Evolutionary conservation across 2,329 filamentous ascomycete species (phyloP).

Genomic region (Byssothecium circinans): DNA sequence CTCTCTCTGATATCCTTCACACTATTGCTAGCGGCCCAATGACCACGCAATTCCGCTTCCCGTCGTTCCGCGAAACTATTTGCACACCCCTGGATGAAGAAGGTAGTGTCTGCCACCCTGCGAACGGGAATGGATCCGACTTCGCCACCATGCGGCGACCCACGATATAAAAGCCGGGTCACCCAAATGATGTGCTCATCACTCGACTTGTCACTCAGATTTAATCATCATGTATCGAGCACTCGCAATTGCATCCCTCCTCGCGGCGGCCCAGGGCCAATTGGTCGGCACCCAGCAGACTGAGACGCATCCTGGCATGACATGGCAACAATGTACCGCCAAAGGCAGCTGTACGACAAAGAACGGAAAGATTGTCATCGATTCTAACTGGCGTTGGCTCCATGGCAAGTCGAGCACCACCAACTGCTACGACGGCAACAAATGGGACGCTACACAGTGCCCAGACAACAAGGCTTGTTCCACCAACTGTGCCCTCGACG

Average conservation of each 20-base stretch:
- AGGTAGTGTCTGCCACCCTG: not conserved
- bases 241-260: conserved; percentile 48
- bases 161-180: conserved; percentile 13
- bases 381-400: conserved; percentile 63
- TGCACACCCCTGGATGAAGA: not conserved
- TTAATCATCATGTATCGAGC: conserved; percentile 28
- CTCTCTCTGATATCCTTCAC: not conserved
- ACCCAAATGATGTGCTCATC: not conserved
- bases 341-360: conserved; percentile 57
- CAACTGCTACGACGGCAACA: conserved; percentile 54
- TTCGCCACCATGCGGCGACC: not conserved
- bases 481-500: conserved; percentile 56
- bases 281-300: conserved; percentile 52
- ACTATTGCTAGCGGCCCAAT: not conserved
- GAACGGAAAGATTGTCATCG: conserved; percentile 56
- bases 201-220: conserved; percentile 4
- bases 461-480: conserved; percentile 50
- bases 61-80: conserved; percentile 9
- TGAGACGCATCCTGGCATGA: conserved; percentile 58
- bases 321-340: conserved; percentile 57
- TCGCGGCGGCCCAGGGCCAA: conserved; percentile 54
- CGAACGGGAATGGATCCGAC: conserved; percentile 1
- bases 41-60: conserved; percentile 1
- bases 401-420: conserved; percentile 44
- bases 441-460: conserved; percentile 39